phyloP scores from a whole-genome alignment of 1,284 basidiomycete species.

The Tausonia pullulans region DNA sequence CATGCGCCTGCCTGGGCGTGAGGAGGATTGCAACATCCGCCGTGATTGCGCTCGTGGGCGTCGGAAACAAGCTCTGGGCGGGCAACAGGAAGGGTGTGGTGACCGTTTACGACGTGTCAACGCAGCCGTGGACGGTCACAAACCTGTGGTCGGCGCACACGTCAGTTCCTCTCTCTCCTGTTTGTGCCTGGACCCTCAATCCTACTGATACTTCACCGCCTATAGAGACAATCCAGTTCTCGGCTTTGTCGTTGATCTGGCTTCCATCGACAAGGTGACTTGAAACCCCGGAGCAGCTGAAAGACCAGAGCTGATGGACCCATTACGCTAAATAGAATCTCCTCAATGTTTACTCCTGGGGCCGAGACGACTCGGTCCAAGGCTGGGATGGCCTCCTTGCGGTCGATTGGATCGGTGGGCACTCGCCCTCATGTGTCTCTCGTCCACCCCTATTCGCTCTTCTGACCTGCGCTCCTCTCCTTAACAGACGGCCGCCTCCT shows the following conservation, averaged over 20 bases:
- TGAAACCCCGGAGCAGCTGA: no score
- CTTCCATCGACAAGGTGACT: conserved; percentile 52
- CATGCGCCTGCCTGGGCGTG: conserved; percentile 27
- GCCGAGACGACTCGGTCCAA: conserved; percentile 60
- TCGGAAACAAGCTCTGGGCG: conserved; percentile 71
- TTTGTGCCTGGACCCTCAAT: neutral
- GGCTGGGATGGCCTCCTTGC: conserved; percentile 87
- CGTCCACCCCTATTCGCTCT: neutral
- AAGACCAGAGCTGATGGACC: no score
- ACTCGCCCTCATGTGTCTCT: neutral
- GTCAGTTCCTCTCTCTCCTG: conserved; percentile 23
- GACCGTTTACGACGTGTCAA: conserved; percentile 61
- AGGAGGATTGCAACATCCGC: conserved; percentile 68
- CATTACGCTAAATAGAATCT: no score
- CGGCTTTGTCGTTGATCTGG: conserved; percentile 57
- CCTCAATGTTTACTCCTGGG: conserved; percentile 64
- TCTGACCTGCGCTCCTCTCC: neutral
- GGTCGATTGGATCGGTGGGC: conserved; percentile 67
- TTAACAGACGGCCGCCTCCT: conserved; percentile 56
- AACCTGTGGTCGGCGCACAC: conserved; percentile 82
- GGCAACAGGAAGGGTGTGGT: conserved; percentile 72
- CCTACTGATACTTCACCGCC: conserved; percentile 12
- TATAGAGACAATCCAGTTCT: conserved; percentile 56
- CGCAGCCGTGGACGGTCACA: conserved; percentile 67
- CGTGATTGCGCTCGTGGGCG: conserved; percentile 65